These are phyloP conservation scores for Peronospora belbahrii DNA, from an alignment of 352 stramenopile genomes.

Conservation along the genomic window DNA sequence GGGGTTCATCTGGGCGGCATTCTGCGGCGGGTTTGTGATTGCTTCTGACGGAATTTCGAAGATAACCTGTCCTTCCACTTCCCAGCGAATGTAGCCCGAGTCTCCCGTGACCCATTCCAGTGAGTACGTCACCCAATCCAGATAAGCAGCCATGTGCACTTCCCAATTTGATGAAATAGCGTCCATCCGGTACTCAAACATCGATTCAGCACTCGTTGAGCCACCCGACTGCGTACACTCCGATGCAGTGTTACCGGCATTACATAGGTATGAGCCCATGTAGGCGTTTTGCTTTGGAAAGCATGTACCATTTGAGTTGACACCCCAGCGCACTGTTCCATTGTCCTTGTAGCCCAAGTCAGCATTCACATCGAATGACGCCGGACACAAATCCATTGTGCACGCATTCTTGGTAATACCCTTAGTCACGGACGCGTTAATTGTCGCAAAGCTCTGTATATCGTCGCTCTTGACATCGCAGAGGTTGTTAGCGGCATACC, in stretches of 20 bases:
- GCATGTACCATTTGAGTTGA: conserved; percentile 44
- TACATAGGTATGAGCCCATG: conserved; percentile 41
- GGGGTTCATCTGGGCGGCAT: conserved; percentile 42
- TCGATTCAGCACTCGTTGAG: conserved; percentile 14
- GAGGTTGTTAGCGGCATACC: conserved; percentile 54
- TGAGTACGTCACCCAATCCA: conserved; percentile 58
- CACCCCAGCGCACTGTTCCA: conserved; percentile 26
- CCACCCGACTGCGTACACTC: conserved; percentile 22
- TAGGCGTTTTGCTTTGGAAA: conserved; percentile 45
- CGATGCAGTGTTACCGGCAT: conserved; percentile 28
- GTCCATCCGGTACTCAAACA: conserved; percentile 80
- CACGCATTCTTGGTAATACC: conserved; percentile 53
- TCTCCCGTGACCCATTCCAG: conserved; percentile 47
- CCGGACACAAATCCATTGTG: conserved; percentile 31
- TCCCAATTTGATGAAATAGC: conserved; percentile 86
- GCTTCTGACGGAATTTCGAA: conserved; percentile 72
- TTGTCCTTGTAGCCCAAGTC: conserved; percentile 38
- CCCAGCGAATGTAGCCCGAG: conserved; percentile 45
- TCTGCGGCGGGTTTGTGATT: conserved; percentile 46
- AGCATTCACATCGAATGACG: conserved; percentile 59
- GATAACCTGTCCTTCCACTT: conserved; percentile 74
- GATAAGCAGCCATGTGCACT: conserved; percentile 65
- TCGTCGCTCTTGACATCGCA: conserved; percentile 22
- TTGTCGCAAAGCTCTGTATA: conserved; percentile 33
- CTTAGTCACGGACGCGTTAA: conserved; percentile 32